Evolutionary conservation across 2,329 filamentous ascomycete genomes (phyloP).

Genomic region (Talaromyces sp.): DNA sequence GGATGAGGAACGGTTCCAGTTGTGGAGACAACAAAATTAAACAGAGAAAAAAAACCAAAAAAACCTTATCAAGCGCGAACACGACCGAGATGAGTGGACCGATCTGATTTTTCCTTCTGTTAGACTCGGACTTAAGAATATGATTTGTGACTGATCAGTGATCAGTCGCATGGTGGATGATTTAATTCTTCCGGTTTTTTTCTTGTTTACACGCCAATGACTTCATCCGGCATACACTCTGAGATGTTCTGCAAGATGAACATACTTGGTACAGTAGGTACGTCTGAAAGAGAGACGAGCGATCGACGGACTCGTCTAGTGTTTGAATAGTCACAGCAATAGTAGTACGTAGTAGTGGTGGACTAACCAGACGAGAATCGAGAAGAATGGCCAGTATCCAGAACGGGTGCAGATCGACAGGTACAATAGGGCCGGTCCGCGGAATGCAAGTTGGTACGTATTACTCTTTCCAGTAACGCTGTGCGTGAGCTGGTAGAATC

Average conservation of each 20-base stretch:
- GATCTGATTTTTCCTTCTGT: not conserved
- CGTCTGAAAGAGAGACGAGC: not conserved
- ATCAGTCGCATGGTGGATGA: not conserved
- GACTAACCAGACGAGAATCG: not conserved
- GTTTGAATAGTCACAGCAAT: not conserved
- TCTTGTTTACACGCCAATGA: not conserved
- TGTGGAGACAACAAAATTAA: not conserved
- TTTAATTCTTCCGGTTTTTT: not conserved
- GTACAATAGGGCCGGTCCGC: not conserved
- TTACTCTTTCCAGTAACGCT: too few relatives aligned
- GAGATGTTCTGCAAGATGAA: not conserved
- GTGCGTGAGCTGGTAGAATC: too few relatives aligned
- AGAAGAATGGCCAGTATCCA: not conserved
- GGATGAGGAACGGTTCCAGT: not conserved
- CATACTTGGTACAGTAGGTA: too few relatives aligned
- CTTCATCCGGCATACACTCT: not conserved
- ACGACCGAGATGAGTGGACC: not conserved
- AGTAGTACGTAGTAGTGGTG: not conserved
- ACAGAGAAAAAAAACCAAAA: not conserved
- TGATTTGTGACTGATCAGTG: not conserved
- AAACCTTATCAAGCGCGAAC: not conserved
- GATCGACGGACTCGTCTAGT: not conserved
- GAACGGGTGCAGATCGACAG: not conserved
- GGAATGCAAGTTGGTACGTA: not conserved
- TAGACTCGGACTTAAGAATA: not conserved